A percentile compares a stretch with the other conserved stretches of the same genome.
These are phyloP conservation scores for Heracleum sosnowskyi DNA, from an alignment of 129 eudicot species.

Conservation along the genomic window DNA sequence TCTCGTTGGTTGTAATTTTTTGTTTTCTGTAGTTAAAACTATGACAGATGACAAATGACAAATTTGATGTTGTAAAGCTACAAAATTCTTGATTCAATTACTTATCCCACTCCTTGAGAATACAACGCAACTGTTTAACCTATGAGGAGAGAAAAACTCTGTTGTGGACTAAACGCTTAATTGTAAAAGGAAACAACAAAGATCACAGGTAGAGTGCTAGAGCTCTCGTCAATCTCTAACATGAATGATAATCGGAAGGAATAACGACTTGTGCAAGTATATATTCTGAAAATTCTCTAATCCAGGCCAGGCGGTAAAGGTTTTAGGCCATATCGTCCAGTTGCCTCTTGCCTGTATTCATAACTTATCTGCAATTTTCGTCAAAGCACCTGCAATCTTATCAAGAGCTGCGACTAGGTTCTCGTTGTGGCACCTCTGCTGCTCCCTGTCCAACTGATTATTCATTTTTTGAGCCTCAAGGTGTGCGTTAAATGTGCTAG, in stretches of 20 bases:
- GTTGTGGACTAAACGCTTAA: not conserved
- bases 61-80: not conserved
- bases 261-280: not conserved
- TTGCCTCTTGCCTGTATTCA: conserved; percentile 12
- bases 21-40: no score
- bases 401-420: conserved; percentile 48
- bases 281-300: not conserved
- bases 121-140: no score
- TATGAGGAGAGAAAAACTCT: not conserved
- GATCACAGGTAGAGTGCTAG: not conserved
- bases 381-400: conserved; percentile 53
- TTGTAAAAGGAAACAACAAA: not conserved
- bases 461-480: conserved; percentile 51
- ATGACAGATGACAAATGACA: no score
- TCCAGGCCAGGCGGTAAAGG: not conserved
- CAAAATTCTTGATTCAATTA: not conserved
- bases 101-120: not conserved
- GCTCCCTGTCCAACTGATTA: conserved; percentile 46
- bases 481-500: conserved; percentile 33
- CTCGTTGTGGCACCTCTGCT: conserved; percentile 50
- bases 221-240: not conserved
- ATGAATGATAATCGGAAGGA: not conserved
- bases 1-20: no score
- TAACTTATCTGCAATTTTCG: conserved; percentile 60
- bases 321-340: not conserved